Conservation (phyloP, 164 flowering plant species). For the Stephania yunnanensis region DNA sequence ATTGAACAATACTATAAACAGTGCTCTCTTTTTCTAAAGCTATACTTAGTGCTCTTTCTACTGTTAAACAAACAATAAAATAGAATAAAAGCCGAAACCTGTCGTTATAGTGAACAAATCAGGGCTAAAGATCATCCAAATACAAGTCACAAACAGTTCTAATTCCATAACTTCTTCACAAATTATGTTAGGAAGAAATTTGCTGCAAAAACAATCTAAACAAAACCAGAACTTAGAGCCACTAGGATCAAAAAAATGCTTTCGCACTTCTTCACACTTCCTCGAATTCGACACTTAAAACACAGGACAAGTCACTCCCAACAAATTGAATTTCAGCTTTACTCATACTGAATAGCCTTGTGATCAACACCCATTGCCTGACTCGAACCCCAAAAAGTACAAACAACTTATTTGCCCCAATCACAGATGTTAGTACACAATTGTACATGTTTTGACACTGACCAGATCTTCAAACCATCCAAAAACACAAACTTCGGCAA, state of each 20-base stretch:
- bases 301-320: background rate
- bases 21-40: background rate
- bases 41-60: background rate
- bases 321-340: background rate
- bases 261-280: background rate
- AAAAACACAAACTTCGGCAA: background rate
- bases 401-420: background rate
- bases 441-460: background rate
- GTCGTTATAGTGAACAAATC: background rate
- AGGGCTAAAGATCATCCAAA: background rate
- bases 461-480: slow-evolving; percentile 7
- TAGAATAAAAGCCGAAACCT: background rate
- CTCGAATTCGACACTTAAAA: background rate
- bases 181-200: background rate
- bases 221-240: background rate
- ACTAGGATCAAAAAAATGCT: background rate
- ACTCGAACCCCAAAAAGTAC: background rate
- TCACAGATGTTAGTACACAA: background rate
- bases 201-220: background rate
- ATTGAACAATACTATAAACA: too few relatives aligned
- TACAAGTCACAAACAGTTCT: background rate
- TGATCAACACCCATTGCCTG: background rate
- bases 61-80: background rate
- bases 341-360: background rate
- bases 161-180: background rate